Conservation (phyloP, 306 rosid genomes). For the Neltuma alba region DNA sequence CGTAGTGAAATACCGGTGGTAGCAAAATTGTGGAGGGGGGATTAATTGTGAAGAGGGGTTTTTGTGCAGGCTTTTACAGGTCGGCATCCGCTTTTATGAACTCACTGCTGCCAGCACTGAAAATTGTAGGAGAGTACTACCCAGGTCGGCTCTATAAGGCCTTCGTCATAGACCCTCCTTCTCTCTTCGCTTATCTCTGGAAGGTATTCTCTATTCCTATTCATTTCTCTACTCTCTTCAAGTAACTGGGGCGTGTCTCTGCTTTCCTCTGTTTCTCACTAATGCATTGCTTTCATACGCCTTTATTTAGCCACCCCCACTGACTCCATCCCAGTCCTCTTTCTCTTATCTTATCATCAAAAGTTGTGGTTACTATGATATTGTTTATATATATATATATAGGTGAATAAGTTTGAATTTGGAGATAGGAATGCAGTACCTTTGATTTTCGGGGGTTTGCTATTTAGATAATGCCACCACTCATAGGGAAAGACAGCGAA, state of each 20-base stretch:
- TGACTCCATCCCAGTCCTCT: not conserved
- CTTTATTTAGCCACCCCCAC: not conserved
- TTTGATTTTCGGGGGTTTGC: not conserved
- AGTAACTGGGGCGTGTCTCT: not conserved
- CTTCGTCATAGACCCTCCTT: slow-evolving; percentile 91
- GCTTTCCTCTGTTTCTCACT: not conserved
- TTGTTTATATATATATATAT: no score
- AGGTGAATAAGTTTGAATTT: not conserved
- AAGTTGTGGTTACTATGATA: not conserved
- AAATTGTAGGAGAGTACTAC: slow-evolving; percentile 77
- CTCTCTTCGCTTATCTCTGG: slow-evolving; percentile 88
- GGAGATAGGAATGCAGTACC: not conserved
- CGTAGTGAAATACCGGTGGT: no score
- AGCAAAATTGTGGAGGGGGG: no score
- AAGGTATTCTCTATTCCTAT: slow-evolving; percentile 55
- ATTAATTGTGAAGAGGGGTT: no score
- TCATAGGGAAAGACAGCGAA: slow-evolving; percentile 4
- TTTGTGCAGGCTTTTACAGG: slow-evolving; percentile 86
- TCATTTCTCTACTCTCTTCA: not conserved
- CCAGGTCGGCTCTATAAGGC: slow-evolving; percentile 73
- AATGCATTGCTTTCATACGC: not conserved
- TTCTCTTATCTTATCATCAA: not conserved
- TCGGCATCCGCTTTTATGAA: slow-evolving; percentile 95
- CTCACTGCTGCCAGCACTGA: slow-evolving; percentile 63
- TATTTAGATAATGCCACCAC: not conserved